Percentiles rank a stretch among this genome's conserved stretches.
phyloP scores from a whole-genome alignment of 306 rosid genomes.

The Quercus glauca region DNA sequence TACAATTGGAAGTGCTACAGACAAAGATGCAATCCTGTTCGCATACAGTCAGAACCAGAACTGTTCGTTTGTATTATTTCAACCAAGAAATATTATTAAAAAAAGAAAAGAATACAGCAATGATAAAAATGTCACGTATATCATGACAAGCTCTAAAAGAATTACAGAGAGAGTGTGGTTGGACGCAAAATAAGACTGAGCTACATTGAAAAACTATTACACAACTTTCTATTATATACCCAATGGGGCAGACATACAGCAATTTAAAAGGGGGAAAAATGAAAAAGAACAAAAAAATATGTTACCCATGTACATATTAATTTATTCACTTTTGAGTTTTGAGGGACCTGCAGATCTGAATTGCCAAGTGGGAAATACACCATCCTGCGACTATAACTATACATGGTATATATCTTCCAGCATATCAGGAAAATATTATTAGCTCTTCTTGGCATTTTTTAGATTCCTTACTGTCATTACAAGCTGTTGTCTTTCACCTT shows the following conservation, averaged over 20 bases:
- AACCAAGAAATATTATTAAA: slow-evolving; percentile 14
- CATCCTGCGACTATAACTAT: slow-evolving; percentile 39
- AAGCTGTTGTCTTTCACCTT: slow-evolving; percentile 96
- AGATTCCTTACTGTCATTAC: slow-evolving; percentile 87
- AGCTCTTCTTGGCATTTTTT: slow-evolving; percentile 53
- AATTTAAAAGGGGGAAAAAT: slow-evolving; percentile 2
- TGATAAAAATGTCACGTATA: slow-evolving; percentile 8
- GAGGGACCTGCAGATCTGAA: slow-evolving; percentile 25
- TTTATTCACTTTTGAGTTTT: slow-evolving; percentile 53
- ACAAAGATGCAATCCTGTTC: neutral
- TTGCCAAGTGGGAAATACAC: slow-evolving; percentile 21
- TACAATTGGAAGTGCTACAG: neutral
- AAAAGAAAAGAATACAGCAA: slow-evolving; percentile 32
- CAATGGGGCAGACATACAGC: slow-evolving; percentile 32
- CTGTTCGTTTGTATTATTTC: slow-evolving; percentile 16
- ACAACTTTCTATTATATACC: slow-evolving; percentile 26
- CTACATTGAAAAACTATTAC: slow-evolving; percentile 20
- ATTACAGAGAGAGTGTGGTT: slow-evolving; percentile 23
- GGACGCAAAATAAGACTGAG: slow-evolving; percentile 19
- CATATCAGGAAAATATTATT: slow-evolving; percentile 22
- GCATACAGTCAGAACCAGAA: slow-evolving; percentile 2
- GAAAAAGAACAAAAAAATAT: slow-evolving; percentile 9
- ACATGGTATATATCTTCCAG: slow-evolving; percentile 36
- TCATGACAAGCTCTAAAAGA: slow-evolving; percentile 21
- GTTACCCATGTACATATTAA: slow-evolving; percentile 42